These are phyloP conservation scores for Bondarzewia mesenterica DNA, from an alignment of 1,284 basidiomycete species.

Conservation along the genomic window DNA sequence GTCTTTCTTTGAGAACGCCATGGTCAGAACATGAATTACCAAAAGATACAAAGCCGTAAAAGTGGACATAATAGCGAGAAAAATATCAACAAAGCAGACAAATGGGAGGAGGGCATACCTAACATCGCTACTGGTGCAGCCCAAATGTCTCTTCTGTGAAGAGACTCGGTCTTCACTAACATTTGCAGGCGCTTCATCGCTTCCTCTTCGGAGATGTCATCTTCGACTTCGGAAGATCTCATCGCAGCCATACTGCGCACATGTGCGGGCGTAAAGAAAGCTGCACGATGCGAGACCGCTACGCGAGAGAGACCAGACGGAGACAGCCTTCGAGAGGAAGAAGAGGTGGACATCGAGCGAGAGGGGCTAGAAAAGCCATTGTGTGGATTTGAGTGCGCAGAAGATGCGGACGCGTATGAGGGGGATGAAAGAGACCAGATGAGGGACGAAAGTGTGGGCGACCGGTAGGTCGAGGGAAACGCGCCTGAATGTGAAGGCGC, in stretches of 20 bases:
- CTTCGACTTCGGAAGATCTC: background rate
- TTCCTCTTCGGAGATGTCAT: background rate
- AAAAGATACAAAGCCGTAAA: background rate
- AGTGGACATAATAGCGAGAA: background rate
- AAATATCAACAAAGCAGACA: too few species aligned
- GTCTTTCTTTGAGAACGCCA: slow-evolving; percentile 16
- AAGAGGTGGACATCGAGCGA: too few species aligned
- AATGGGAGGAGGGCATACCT: slow-evolving; percentile 33
- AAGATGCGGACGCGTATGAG: slow-evolving; percentile 3
- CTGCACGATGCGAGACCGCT: background rate
- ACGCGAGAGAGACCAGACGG: background rate
- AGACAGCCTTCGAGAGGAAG: background rate
- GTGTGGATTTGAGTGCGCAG: background rate
- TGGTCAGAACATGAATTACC: background rate
- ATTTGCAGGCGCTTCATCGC: too few species aligned
- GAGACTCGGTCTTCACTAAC: slow-evolving; percentile 26
- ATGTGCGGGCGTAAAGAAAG: background rate
- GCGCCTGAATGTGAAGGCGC: slow-evolving; percentile 1
- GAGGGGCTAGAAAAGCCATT: background rate
- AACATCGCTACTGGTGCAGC: slow-evolving; percentile 38
- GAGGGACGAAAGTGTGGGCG: slow-evolving; percentile 11
- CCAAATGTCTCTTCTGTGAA: slow-evolving; percentile 44
- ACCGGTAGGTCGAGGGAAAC: slow-evolving; percentile 9
- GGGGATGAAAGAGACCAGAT: slow-evolving; percentile 13
- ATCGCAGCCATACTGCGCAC: background rate